Evolutionary conservation across 441 rosid species (phyloP), one percentile per base, ranked within the genome.

Genomic region (Corymbia calophylla): DNA sequence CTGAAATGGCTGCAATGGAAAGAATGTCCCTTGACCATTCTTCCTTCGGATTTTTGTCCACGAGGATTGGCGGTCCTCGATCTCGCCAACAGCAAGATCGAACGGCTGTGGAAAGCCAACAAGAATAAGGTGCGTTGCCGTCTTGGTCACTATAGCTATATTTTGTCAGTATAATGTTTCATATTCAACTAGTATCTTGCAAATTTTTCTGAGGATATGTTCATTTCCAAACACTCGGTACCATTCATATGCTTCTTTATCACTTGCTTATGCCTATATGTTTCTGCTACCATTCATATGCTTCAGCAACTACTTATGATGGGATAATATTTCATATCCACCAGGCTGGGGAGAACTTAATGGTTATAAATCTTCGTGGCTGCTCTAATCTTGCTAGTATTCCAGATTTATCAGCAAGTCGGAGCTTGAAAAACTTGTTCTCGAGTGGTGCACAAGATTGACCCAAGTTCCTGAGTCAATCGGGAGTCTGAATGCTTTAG

Each of bases 1-100:
- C 90, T 96, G 88, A 94, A 92, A 89, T 97, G 99, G 96, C 93
- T 97, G 66, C 96, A 94, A 73, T 96, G 98, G 98, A 95, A 92
- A 92, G 93, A 92, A 73, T 96, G 97, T 88, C 92, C 94, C 1
- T 62, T 93, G 92, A 87, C 92, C 93, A 86, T 86, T 77, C 92
- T 97, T 60, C 95, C 96, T 56, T 87, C 93, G 81, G 93, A 94
- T 88, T 93, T 94, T 64, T 87, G 51, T 87, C 91, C 92, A 87
- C 23, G 86, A 51, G 64, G 93, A 84, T 92, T 96, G 66, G 94
- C 95, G 31, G 94, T 96, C 88, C 96, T 96, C 81, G 95, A 96
- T 92, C 97, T 97, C 90, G 95, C 97, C 32, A 88, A 90, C 25
- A 95, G 99, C 94, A 68, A 89, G 55, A 91, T 95, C 31, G 85